Percentiles rank a stretch among this genome's conserved stretches.
Evolutionary conservation across 176 grass and related monocot genomes (phyloP).

Genomic region (Otatea glauca): DNA sequence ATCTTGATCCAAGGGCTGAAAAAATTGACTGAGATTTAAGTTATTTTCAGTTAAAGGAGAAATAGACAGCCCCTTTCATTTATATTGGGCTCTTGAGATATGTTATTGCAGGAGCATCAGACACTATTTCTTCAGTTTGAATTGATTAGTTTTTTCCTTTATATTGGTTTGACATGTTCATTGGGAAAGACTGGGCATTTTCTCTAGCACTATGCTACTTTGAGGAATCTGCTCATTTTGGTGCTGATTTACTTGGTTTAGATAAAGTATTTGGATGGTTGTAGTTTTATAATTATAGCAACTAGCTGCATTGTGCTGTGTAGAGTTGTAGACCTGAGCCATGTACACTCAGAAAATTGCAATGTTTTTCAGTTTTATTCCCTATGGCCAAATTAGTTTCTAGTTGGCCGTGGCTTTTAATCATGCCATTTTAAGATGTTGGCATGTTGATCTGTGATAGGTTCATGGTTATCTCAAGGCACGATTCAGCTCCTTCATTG

Average conservation of each 20-base stretch:
- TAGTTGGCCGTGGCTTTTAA: neutral
- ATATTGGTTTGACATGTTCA: neutral
- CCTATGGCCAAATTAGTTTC: neutral
- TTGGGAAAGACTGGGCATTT: neutral
- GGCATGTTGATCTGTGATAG: slow-evolving; percentile 50
- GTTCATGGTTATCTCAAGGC: slow-evolving; percentile 85
- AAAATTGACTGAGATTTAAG: no score
- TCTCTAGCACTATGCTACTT: neutral
- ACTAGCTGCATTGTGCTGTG: neutral
- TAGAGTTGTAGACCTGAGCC: neutral
- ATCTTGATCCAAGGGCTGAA: no score
- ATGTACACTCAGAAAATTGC: neutral
- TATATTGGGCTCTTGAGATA: neutral
- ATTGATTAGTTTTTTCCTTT: neutral
- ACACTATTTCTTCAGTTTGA: neutral
- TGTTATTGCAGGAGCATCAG: neutral
- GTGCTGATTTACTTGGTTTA: neutral
- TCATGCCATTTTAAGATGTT: slow-evolving; percentile 21
- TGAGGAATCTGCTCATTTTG: neutral
- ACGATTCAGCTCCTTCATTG: slow-evolving; percentile 51
- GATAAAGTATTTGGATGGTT: neutral
- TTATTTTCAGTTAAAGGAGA: no score
- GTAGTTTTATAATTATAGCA: neutral
- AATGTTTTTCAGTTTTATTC: neutral
- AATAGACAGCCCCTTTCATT: no score